Conservation (phyloP, 1,284 basidiomycete species). For the Flammula alnicola region DNA sequence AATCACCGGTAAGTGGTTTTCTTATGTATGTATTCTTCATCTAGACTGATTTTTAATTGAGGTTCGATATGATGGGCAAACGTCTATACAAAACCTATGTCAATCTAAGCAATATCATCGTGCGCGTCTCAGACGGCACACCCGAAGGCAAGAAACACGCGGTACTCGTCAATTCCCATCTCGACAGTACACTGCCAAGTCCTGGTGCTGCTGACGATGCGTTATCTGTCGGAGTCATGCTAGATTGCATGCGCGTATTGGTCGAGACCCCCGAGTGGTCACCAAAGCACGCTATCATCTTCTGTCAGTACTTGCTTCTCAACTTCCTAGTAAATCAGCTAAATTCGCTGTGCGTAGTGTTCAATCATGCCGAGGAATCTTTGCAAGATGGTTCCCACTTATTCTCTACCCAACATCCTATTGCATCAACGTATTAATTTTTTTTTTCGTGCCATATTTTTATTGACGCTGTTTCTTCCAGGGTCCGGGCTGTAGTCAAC, state of each 20-base stretch:
- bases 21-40: background rate
- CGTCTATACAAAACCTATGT: conserved; percentile 93
- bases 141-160: conserved; percentile 77
- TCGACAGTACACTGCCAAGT: conserved; percentile 83
- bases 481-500: conserved; percentile 89
- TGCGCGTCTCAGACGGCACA: conserved; percentile 87
- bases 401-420: conserved; percentile 86
- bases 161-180: conserved; percentile 88
- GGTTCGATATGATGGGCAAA: conserved; percentile 86
- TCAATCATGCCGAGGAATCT: conserved; percentile 94
- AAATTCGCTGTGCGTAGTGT: conserved; percentile 57
- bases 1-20: conserved; percentile 75
- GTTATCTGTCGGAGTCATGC: conserved; percentile 87
- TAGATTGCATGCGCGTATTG: conserved; percentile 87
- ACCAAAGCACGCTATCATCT: conserved; percentile 83
- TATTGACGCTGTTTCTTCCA: conserved; percentile 34
- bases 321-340: background rate
- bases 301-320: conserved; percentile 59
- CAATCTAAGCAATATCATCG: conserved; percentile 86
- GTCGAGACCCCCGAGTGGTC: conserved; percentile 74
- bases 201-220: conserved; percentile 93
- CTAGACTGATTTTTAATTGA: conserved; percentile 30
- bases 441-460: background rate
- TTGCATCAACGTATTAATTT: conserved; percentile 59
- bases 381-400: conserved; percentile 96